A percentile compares a stretch with the other conserved stretches of the same genome.
These are phyloP conservation scores for Polytrichum commune DNA, from an alignment of 225 moss, liverwort and hornwort genomes.

Conservation along the genomic window DNA sequence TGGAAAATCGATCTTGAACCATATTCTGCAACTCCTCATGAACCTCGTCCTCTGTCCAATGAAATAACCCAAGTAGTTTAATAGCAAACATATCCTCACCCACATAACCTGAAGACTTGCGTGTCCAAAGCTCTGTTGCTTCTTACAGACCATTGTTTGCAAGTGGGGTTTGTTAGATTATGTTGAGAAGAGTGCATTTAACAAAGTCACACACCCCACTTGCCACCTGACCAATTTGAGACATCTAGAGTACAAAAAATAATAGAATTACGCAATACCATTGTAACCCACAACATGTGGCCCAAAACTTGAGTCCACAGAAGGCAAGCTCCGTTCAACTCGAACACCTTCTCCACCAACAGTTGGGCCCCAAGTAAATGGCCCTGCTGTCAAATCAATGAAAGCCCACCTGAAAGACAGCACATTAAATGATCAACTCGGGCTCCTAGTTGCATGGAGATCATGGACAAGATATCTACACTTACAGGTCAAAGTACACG, in stretches of 20 bases:
- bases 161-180: too few relatives aligned
- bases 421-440: background rate
- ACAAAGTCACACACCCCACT: too few relatives aligned
- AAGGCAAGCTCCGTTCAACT: conserved; percentile 72
- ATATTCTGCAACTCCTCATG: conserved; percentile 84
- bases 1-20: conserved; percentile 70
- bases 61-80: too few relatives aligned
- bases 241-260: conserved; percentile 4
- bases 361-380: conserved; percentile 93
- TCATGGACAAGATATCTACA: too few relatives aligned
- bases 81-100: too few relatives aligned
- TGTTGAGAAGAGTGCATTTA: too few relatives aligned
- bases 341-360: conserved; percentile 98
- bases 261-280: conserved; percentile 23
- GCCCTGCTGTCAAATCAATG: conserved; percentile 84
- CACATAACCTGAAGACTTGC: too few relatives aligned
- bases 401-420: conserved; percentile 70
- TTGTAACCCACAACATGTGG: conserved; percentile 16
- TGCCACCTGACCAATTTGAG: too few relatives aligned
- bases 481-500: too few relatives aligned
- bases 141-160: too few relatives aligned
- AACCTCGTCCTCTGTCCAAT: conserved; percentile 44
- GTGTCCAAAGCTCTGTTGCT: too few relatives aligned
- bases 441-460: too few relatives aligned
- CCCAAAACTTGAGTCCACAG: conserved; percentile 74